phyloP scores from a whole-genome alignment of 2,329 filamentous ascomycete species.

The Domatiomyces globalis region DNA sequence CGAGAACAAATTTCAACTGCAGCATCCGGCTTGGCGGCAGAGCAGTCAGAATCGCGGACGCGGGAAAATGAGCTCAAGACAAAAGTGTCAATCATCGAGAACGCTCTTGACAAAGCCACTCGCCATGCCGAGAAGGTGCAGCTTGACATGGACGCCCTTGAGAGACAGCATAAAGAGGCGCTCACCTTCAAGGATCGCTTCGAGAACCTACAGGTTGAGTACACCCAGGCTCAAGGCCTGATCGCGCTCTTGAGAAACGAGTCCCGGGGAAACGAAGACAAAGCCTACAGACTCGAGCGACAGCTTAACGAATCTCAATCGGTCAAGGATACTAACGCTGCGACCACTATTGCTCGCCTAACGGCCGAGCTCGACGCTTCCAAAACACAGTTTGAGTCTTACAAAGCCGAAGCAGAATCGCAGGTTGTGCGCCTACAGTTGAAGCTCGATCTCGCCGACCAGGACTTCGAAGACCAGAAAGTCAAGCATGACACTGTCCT shows the following conservation, averaged over 20 bases:
- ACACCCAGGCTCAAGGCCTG: conserved; percentile 49
- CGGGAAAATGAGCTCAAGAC: conserved; percentile 45
- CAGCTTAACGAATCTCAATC: conserved; percentile 54
- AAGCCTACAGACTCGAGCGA: conserved; percentile 55
- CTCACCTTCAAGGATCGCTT: conserved; percentile 68
- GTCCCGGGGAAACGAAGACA: conserved; percentile 58
- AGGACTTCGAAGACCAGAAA: conserved; percentile 68
- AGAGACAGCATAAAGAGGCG: conserved; percentile 60
- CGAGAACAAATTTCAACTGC: conserved; percentile 77
- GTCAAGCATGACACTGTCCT: conserved; percentile 72
- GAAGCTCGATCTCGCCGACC: conserved; percentile 61
- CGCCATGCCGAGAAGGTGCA: conserved; percentile 48
- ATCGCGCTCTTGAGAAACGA: conserved; percentile 35
- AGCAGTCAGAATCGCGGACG: conserved; percentile 65
- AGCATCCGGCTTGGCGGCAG: conserved; percentile 64
- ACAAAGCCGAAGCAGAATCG: conserved; percentile 59
- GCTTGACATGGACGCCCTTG: conserved; percentile 45
- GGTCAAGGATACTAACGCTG: conserved; percentile 62
- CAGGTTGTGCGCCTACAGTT: conserved; percentile 58
- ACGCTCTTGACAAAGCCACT: conserved; percentile 53
- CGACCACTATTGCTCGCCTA: conserved; percentile 63
- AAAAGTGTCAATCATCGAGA: conserved; percentile 41
- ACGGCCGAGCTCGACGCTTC: conserved; percentile 70
- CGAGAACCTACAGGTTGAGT: conserved; percentile 45
- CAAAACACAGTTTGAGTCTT: conserved; percentile 67